Base-by-base conservation (phyloP, 2,329 filamentous ascomycete species). In the Fusarium sp. region DNA sequence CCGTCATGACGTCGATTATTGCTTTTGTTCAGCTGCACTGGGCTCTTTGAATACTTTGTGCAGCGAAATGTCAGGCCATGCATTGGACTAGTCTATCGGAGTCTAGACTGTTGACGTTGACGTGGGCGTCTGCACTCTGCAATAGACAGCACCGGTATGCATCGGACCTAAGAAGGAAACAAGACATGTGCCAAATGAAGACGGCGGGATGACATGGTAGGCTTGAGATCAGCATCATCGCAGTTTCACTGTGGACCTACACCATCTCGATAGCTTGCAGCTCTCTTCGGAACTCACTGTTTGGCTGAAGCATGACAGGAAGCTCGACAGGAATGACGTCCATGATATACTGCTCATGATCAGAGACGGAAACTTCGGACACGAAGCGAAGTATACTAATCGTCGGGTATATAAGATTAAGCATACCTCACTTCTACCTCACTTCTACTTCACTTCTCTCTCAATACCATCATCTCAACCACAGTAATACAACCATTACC, bases 131-230 rank as follows among this genome's bases (percentile, higher is more conserved):
- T 30, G 27, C 27, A 11, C 27, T 30, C 27, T 30, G 27, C 27
- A 30, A 30, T 30, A 30, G 27, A 30, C 3, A 30, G 27, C 27
- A 30, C 27, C 27, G 27, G 50, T 62, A 46, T 39, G 15, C 32
- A 35, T 47, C 54, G 45, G 55, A 17, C 55, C 32, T 46, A 41
- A 43, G 54, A 51, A 48, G 48, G 47, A 44, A 43, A 30, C 37
- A 62, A 52, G 49, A 58, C 23, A 23, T 15, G 13, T 37, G 25
- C 35, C 62, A 47, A 70, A 69, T 70, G 51, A 46, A 49, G 61
- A 63, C 63, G n/a, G 46, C 56, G 66, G 66, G 56, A 70, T 69
- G 66, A 69, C 66, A 69, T 69, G 46, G 62, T 56, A 30, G 66
- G 66, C 66, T 69, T 70, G 62, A 27, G 41, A 22, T 59, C 66